Conservation (phyloP, 2,329 filamentous ascomycete genomes). For the Hymenoscyphus scutula region DNA sequence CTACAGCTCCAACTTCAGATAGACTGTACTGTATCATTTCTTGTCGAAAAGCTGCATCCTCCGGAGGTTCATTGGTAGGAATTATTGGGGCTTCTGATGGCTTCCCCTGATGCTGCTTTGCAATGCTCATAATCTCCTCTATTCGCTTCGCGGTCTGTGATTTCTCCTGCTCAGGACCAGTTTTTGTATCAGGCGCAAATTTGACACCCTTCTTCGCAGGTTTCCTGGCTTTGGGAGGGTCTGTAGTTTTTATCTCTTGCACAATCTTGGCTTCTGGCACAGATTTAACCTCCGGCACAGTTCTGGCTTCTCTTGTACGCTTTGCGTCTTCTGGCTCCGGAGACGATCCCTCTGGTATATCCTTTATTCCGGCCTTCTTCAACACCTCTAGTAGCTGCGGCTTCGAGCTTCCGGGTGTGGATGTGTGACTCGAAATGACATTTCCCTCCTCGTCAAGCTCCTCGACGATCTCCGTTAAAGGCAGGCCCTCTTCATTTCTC, state of each 20-base stretch:
- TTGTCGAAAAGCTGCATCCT: conserved; percentile 75
- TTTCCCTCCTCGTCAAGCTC: conserved; percentile 89
- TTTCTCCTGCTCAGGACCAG: conserved; percentile 32
- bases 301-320: background rate
- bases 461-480: conserved; percentile 88
- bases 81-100: conserved; percentile 50
- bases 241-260: background rate
- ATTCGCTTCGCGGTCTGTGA: conserved; percentile 40
- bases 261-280: background rate
- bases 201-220: conserved; percentile 56
- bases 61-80: conserved; percentile 71
- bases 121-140: conserved; percentile 55
- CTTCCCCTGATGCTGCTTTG: conserved; percentile 51
- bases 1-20: conserved; percentile 84
- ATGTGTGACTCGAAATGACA: conserved; percentile 65
- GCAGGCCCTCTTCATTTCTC: conserved; percentile 66
- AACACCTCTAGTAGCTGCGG: conserved; percentile 69
- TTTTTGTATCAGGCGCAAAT: conserved; percentile 60
- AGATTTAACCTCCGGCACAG: background rate
- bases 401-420: conserved; percentile 65
- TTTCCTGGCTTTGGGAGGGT: conserved; percentile 14
- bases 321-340: background rate
- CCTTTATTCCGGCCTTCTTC: conserved; percentile 56
- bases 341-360: conserved; percentile 16
- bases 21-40: conserved; percentile 91